Base-by-base conservation (phyloP, 2,329 filamentous ascomycete genomes). In the Parasarocladium wereldwijsianum region DNA sequence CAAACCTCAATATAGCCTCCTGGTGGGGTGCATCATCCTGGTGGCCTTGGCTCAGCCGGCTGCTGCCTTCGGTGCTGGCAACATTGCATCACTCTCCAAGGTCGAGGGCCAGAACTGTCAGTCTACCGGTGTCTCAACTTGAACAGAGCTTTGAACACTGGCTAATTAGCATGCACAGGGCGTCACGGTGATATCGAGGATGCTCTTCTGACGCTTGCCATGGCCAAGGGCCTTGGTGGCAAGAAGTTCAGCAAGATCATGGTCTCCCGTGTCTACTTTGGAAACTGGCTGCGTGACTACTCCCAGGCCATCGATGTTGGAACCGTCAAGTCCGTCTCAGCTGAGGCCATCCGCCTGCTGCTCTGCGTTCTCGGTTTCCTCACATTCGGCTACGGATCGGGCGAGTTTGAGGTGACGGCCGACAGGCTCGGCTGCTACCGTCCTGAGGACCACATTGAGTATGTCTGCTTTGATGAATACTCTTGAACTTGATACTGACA, bases 151-250 rank as follows among this genome's bases (percentile, higher is more conserved):
- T 18, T 29, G 9, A 8, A 21, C 10, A 21, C 21, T 21, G 9
- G 24, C 26, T 27, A 26, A 34, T 22, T 15, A 15, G 13, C 31
- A 29, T 18, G 9, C 40, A 3, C 17, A 76, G 70, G 78, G 78
- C 77, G 80, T 40, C 80, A 87, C 66, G 81, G 81, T 46, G 86
- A 94, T 54, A 92, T 94, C 45, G 86, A 93, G 62, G 86, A 94
- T 60, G 77, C 79, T 19, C 72, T 93, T 32, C 70, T 93, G 35
- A 75, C 70, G 36, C 62, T 93, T 17, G 56, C 75, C 26, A 64
- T 66, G 55, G 64, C 64, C 30, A 57, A 51, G 26, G 60, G 58
- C 41, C 52, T 63, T 36, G 60, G 61, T 41, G 61, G 62, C 42
- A 85, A 86, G 62, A 92, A 86, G 47, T 93, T 93, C 57, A 73